Base-by-base conservation (phyloP, 1,284 basidiomycete species). In the Ustilago curta region DNA sequence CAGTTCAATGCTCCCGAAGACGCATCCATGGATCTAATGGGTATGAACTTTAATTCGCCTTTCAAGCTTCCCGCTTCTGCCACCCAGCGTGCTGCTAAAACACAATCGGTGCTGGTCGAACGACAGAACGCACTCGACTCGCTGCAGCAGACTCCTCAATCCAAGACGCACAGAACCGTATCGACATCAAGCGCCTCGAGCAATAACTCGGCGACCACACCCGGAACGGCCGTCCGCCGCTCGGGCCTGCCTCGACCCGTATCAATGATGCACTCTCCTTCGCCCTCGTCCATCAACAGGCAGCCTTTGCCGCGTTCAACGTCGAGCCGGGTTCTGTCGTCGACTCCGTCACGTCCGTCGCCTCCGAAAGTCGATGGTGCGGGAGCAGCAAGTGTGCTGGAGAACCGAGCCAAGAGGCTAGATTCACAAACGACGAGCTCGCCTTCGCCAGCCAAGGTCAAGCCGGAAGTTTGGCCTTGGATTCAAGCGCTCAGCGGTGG, bases 11-110 rank as follows among this genome's bases (percentile, higher is more conserved):
- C 62, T 8, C 59, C 67, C 0, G 69, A 65, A 18, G 79, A 80
- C 32, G 78, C 65, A 27, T 76, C 78, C 8, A 69, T 80, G 53
- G 78, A 80, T 55, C 49, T 80, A 58, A 80, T 80, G 76, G 71
- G 66, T 0, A 69, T 68, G 62, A 68, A 66, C 47, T 78, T 80
- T 52, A 77, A 35, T 39, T 70, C 63, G 29, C 69, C 73, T 14
- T 76, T 76, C 65, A 68, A 66, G 44, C 42, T 70, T n/a, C 62
- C 66, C 11, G 35, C 48, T 12, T 58, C 60, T 21, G 51, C 43
- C 2, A 25, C 19, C 23, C 47, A 48, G 47, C 51, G 66, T 4
- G 45, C 55, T 8, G 58, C 45, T 7, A 58, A 57, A n/a, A 45
- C 59, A 16, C 63, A 57, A 9, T 62, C 63, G 14, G 56, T 58